phyloP scores from a whole-genome alignment of 2,329 filamentous ascomycete species.

The Dactylellina drechsleri region DNA sequence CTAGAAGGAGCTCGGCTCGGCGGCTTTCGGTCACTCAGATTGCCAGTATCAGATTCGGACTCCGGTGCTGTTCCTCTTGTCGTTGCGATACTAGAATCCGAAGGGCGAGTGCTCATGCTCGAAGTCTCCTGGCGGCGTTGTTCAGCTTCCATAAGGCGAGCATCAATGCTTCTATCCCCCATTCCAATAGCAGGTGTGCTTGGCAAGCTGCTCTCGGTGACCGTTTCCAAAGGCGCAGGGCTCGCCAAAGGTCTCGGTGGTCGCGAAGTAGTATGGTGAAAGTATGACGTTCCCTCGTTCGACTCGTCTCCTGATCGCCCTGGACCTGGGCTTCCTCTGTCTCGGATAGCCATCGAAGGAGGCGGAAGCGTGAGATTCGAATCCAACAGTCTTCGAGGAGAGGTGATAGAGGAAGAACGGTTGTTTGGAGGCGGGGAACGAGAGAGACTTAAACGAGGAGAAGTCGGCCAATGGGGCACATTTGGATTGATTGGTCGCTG shows the following conservation, averaged over 20 bases:
- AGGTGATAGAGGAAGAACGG: constrained; percentile 55
- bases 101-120: constrained; percentile 59
- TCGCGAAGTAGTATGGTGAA: constrained; percentile 40
- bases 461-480: constrained; percentile 57
- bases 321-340: constrained; percentile 53
- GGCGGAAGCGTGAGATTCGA: constrained; percentile 54
- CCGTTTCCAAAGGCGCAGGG: constrained; percentile 78
- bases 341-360: constrained; percentile 40
- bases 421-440: constrained; percentile 57
- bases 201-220: constrained; percentile 86
- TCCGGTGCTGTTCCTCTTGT: constrained; percentile 62
- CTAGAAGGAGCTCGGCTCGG: constrained; percentile 72
- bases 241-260: constrained; percentile 62
- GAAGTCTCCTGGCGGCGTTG: constrained; percentile 59
- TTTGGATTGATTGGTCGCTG: constrained; percentile 55
- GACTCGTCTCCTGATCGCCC: constrained; percentile 52
- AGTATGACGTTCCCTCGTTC: constrained; percentile 53
- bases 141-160: constrained; percentile 61
- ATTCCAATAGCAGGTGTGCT: constrained; percentile 71
- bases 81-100: constrained; percentile 61
- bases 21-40: constrained; percentile 64
- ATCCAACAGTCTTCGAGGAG: constrained; percentile 55
- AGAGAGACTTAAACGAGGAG: constrained; percentile 57
- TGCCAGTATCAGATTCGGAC: constrained; percentile 61
- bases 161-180: constrained; percentile 62